Percentiles rank a stretch among this genome's conserved stretches.
Conservation (phyloP, 257 asterid species). For the Petrea volubilis region DNA sequence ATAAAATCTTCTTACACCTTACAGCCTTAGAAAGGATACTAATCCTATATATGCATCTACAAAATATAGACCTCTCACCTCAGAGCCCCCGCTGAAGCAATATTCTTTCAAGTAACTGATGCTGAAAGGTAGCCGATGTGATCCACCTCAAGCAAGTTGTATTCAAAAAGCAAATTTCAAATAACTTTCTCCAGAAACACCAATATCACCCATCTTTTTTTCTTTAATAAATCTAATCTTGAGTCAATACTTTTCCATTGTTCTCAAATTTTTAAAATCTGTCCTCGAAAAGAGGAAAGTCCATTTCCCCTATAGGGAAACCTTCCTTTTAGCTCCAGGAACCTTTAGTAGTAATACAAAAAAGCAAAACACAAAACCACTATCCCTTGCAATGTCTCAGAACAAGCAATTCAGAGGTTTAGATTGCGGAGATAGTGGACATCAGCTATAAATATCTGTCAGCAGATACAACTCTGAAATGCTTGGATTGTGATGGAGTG, state of each 20-base stretch:
- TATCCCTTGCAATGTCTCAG: neutral
- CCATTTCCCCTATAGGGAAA: neutral
- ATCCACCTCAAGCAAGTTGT: conserved; percentile 7
- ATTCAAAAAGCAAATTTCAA: neutral
- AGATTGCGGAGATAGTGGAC: neutral
- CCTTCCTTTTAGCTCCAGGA: neutral
- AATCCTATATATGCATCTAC: neutral
- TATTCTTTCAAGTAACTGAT: neutral
- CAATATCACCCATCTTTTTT: neutral
- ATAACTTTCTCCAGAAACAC: neutral
- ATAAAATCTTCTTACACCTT: conserved; percentile 10
- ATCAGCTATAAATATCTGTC: neutral
- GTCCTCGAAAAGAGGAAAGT: neutral
- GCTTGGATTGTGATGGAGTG: conserved; percentile 5
- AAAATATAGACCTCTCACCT: neutral
- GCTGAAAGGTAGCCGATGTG: neutral
- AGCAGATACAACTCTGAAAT: conserved; percentile 9
- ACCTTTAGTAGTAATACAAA: neutral
- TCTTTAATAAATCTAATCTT: neutral
- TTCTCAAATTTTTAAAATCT: neutral
- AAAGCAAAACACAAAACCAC: neutral
- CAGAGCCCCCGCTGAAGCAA: neutral
- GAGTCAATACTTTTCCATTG: neutral
- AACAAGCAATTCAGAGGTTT: neutral
- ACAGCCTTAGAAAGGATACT: neutral